These are phyloP conservation scores for Zhuliangozyma parablackwelliae DNA, from an alignment of 1,139 yeast species.

Conservation along the genomic window DNA sequence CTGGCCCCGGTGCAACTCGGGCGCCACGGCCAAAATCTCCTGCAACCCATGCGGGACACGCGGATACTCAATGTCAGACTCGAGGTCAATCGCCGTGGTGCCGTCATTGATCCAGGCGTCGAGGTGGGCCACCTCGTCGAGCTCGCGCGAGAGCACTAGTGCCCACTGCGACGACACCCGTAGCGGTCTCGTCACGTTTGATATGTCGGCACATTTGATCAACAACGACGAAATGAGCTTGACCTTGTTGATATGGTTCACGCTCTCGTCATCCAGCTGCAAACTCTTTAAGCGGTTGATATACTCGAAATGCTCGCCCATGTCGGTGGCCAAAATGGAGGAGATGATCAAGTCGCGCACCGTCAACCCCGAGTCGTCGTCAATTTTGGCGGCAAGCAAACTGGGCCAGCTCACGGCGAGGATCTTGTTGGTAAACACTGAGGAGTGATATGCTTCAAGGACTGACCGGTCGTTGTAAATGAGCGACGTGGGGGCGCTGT, in stretches of 20 bases:
- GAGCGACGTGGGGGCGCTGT: slow-evolving; percentile 63
- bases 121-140: slow-evolving; percentile 59
- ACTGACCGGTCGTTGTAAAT: slow-evolving; percentile 65
- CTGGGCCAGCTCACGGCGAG: slow-evolving; percentile 63
- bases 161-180: slow-evolving; percentile 86
- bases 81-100: slow-evolving; percentile 3
- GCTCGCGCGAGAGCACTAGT: slow-evolving; percentile 67
- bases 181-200: slow-evolving; percentile 82
- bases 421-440: slow-evolving; percentile 58
- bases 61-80: slow-evolving; percentile 23
- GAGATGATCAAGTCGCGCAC: slow-evolving; percentile 35
- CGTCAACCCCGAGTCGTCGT: slow-evolving; percentile 13
- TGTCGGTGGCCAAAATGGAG: slow-evolving; percentile 82
- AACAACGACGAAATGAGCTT: slow-evolving; percentile 60
- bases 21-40: slow-evolving; percentile 39
- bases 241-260: slow-evolving; percentile 23
- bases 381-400: slow-evolving; percentile 24
- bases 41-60: slow-evolving; percentile 28
- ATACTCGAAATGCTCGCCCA: slow-evolving; percentile 84
- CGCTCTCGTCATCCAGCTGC: slow-evolving; percentile 12
- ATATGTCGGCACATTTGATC: slow-evolving; percentile 90
- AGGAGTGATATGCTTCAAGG: slow-evolving; percentile 80
- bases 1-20: slow-evolving; percentile 68
- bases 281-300: slow-evolving; percentile 44
- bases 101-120: slow-evolving; percentile 37